Evolutionary conservation across 1,139 yeast species (phyloP), one percentile per base, ranked within the genome.

Genomic region (Geotrichum australiense): DNA sequence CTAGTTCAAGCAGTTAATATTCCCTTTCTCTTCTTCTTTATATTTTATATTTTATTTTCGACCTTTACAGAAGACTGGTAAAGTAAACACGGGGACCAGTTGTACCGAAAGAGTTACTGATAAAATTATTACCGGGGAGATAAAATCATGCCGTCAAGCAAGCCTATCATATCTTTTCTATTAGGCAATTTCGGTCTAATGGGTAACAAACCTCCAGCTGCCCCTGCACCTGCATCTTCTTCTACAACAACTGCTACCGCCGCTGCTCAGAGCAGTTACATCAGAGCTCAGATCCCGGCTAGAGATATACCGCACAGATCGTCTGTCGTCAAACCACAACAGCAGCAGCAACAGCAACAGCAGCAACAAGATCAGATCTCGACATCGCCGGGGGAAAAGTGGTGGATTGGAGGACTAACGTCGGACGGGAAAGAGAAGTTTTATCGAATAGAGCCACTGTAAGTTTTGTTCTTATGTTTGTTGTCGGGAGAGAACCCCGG

Each of bases 341-440:
- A 33, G n/a, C 43, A 24, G 23, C 28, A 23, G 29, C 38, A 30
- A 19, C 24, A 42, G 51, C 19, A 49, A 49, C 42, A 50, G 48
- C 32, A 42, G 39, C 15, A 41, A 47, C 25, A 41, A 47, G 16
- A 20, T 46, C 27, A 41, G 25, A 26, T 18, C 16, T 40, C 47
- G 4, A 39, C 47, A 5, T 40, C 45, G 8, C 47, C 47, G 4
- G 47, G 41, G 11, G 57, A 54, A 34, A 55, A 56, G 40, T 56
- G 61, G 61, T 58, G 63, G 62, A 57, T 58, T 23, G 62, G 62
- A 4, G 61, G 61, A 5, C 43, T 55, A 20, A 48, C 61, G 2
- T 44, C 58, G 15, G 62, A 57, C 39, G 63, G 62, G 14, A 50
- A 50, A 28, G 62, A 58, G 43, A 44, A 50, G 31, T 58, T 54